A percentile compares a stretch with the other conserved stretches of the same genome.
Evolutionary conservation across 306 rosid species (phyloP).

Genomic region (Pueraria montana): DNA sequence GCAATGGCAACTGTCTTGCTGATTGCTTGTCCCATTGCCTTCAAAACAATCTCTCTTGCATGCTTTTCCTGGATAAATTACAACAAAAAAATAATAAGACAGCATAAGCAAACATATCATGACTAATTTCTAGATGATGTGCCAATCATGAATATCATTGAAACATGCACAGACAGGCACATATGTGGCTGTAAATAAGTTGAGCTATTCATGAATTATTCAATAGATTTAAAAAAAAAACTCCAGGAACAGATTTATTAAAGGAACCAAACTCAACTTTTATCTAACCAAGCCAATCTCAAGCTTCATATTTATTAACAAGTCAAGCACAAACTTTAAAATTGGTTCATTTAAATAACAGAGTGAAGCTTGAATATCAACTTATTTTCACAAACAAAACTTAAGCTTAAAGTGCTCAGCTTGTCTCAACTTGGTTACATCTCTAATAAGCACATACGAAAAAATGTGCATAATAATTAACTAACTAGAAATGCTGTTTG

Average conservation of each 20-base stretch:
- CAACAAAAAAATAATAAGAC: conserved; percentile 23
- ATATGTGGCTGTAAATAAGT: neutral
- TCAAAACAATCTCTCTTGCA: conserved; percentile 85
- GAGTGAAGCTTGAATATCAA: neutral
- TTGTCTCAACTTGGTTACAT: neutral
- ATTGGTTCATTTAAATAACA: neutral
- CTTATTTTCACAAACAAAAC: neutral
- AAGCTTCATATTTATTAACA: neutral
- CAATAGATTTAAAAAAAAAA: neutral
- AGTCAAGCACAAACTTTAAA: neutral
- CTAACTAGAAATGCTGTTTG: neutral
- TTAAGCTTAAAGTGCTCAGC: neutral
- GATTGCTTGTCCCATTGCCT: conserved; percentile 99
- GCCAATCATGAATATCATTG: neutral
- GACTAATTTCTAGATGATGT: neutral
- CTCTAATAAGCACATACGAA: neutral
- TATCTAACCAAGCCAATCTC: neutral
- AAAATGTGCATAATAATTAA: neutral
- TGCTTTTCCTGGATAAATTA: conserved; percentile 76
- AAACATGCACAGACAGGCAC: neutral
- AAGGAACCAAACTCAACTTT: neutral
- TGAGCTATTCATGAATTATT: neutral
- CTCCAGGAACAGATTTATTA: neutral
- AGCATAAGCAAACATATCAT: conserved; percentile 12
- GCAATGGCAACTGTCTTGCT: conserved; percentile 96